A percentile compares a stretch with the other conserved stretches of the same genome.
Evolutionary conservation across 495 filamentous ascomycete species (phyloP).

Genomic region (Entonaema liquescens): DNA sequence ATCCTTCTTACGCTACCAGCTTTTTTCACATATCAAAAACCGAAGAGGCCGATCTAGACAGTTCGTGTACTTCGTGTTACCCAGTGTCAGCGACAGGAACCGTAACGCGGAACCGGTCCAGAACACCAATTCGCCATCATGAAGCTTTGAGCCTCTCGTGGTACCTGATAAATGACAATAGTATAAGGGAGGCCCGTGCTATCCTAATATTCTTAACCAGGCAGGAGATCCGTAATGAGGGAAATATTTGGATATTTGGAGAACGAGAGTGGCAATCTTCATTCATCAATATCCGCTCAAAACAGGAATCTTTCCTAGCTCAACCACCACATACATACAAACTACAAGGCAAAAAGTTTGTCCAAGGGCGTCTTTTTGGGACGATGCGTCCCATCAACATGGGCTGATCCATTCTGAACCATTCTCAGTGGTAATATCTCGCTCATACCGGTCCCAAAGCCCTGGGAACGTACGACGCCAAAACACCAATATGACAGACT

Average conservation of each 20-base stretch:
- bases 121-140: constrained; percentile 29
- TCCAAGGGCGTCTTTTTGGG: constrained; percentile 7
- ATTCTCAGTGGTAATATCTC: constrained; percentile 22
- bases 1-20: not conserved
- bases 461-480: constrained; percentile 39
- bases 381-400: constrained; percentile 18
- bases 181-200: constrained; percentile 37
- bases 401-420: constrained; percentile 21
- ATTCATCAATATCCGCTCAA: constrained; percentile 7
- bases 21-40: not conserved
- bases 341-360: constrained; percentile 30
- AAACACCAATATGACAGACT: constrained; percentile 10
- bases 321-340: constrained; percentile 2
- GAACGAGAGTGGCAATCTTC: constrained; percentile 26
- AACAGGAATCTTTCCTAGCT: constrained; percentile 4
- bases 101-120: constrained; percentile 33
- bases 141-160: constrained; percentile 29
- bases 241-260: constrained; percentile 29
- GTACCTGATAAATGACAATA: constrained; percentile 38
- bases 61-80: not conserved
- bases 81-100: constrained; percentile 3
- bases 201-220: constrained; percentile 35
- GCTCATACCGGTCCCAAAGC: constrained; percentile 26
- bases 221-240: constrained; percentile 35
- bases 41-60: not conserved